Base-by-base conservation (phyloP, 768 basidiomycete species). In the Trametes cingulata region DNA sequence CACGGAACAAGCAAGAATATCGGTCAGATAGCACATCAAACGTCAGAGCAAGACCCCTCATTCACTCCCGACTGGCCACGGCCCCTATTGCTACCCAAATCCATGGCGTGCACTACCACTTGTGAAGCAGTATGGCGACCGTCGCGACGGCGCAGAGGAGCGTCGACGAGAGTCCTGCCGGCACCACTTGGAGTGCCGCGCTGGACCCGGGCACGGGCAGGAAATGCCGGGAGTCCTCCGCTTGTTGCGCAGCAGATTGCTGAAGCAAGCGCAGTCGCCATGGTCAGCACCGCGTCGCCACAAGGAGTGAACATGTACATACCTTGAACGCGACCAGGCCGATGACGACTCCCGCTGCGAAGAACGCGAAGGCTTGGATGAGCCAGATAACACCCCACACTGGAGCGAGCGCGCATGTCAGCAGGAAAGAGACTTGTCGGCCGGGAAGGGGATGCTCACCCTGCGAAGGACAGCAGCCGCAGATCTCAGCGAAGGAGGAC, bases 361-460 rank as follows among this genome's bases (percentile, higher is more conserved):
- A 93, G 76, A 90, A 94, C 8, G 80, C 61, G 55, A 90, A 80
- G 0, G 91, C 88, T 29, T 85, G 71, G 64, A 95, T 72, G 37
- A 93, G 82, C 94, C 94, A 95, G 50, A 95, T 80, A 53, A 94
- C 84, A 35, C 93, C 93, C 93, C 92, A 93, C 0, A 91, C 92
- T 91, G 61, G 25, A 39, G 29, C 13, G 8, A 20, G 24, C 6
- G 17, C 27, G 9, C 3, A 35, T 17, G 39, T 9, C 35, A 45
- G 33, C 22, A 45, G 48, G 7, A 2, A 51, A 17, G 19, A 6
- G 47, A 35, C 37, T 50, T 37, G 43, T 42, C 25, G 13, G 60
- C 22, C 27, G 19, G 25, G 37, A 25, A 50, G 50, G 53, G 45
- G 25, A 43, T 2, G 62, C 70, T 33, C 35, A 88, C 90, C 87